Percentiles rank a stretch among this genome's conserved stretches.
Evolutionary conservation across 1,284 basidiomycete species (phyloP).

Genomic region (Trichosporon sp.): DNA sequence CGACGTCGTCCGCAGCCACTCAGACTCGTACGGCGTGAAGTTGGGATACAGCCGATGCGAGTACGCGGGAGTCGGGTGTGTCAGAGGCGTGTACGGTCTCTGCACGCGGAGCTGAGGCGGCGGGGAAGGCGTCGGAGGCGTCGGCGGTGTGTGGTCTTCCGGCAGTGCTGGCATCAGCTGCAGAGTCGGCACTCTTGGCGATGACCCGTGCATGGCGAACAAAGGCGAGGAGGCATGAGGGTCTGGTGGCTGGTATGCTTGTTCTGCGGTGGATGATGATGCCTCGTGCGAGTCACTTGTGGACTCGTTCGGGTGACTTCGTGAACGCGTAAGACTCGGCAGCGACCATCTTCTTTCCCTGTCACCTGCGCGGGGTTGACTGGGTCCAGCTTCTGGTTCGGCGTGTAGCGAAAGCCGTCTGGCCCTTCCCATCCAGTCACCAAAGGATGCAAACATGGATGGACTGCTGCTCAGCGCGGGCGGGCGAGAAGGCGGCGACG

Average conservation of each 20-base stretch:
- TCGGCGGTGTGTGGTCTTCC: slow-evolving; percentile 20
- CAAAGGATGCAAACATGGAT: slow-evolving; percentile 7
- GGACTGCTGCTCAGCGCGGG: neutral
- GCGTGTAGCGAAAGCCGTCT: slow-evolving; percentile 15
- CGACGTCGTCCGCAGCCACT: slow-evolving; percentile 14
- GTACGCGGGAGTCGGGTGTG: slow-evolving; percentile 43
- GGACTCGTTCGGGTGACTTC: neutral
- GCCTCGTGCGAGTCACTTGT: neutral
- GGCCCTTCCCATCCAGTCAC: neutral
- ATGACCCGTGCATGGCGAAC: neutral
- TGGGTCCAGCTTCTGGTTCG: neutral
- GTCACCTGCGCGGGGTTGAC: neutral
- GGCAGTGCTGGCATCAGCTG: slow-evolving; percentile 22
- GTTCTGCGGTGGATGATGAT: neutral
- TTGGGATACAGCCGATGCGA: slow-evolving; percentile 49
- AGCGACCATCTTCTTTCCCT: slow-evolving; percentile 2
- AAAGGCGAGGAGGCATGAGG: neutral
- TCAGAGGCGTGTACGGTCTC: slow-evolving; percentile 38
- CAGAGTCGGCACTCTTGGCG: neutral
- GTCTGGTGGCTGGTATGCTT: neutral
- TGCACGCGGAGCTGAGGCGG: slow-evolving; percentile 6
- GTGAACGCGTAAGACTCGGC: neutral
- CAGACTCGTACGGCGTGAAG: slow-evolving; percentile 38
- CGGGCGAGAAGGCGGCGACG: neutral
- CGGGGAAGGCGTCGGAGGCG: slow-evolving; percentile 6